Evolutionary conservation across 106 monocot species (phyloP).

Genomic region (Acorus gramineus): DNA sequence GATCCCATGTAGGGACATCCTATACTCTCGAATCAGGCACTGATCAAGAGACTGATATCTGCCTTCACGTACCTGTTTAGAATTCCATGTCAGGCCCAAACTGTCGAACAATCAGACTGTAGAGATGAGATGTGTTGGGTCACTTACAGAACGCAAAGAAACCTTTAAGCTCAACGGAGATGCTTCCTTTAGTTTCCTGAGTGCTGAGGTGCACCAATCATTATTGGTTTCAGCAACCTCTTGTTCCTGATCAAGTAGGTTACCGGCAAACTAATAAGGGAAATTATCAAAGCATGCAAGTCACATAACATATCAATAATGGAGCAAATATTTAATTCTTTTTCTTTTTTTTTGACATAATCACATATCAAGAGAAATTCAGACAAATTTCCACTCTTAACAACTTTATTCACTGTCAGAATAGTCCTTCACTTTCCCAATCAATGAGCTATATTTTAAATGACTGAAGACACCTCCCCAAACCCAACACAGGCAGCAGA

Average conservation of each 20-base stretch:
- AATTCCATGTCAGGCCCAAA: no score
- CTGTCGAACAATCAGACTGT: no score
- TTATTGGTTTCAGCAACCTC: constrained; percentile 57
- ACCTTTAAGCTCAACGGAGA: constrained; percentile 89
- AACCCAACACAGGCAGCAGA: no score
- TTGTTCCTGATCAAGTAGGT: constrained; percentile 39
- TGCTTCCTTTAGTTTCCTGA: constrained; percentile 80
- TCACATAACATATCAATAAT: constrained; percentile 45
- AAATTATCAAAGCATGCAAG: not conserved
- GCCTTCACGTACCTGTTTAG: constrained; percentile 73
- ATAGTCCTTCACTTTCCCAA: no score
- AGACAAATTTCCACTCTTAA: no score
- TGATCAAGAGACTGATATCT: constrained; percentile 89
- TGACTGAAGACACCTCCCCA: no score
- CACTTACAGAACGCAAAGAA: constrained; percentile 77
- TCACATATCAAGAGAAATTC: no score
- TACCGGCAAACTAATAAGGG: not conserved
- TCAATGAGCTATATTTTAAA: no score
- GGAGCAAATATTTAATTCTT: no score
- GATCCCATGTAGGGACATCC: constrained; percentile 82
- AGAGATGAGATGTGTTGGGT: not conserved
- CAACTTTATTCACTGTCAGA: no score
- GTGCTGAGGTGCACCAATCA: constrained; percentile 79
- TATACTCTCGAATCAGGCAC: constrained; percentile 82
- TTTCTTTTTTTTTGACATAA: no score